Conservation (phyloP, 441 rosid genomes). For the Metrosideros polymorpha region DNA sequence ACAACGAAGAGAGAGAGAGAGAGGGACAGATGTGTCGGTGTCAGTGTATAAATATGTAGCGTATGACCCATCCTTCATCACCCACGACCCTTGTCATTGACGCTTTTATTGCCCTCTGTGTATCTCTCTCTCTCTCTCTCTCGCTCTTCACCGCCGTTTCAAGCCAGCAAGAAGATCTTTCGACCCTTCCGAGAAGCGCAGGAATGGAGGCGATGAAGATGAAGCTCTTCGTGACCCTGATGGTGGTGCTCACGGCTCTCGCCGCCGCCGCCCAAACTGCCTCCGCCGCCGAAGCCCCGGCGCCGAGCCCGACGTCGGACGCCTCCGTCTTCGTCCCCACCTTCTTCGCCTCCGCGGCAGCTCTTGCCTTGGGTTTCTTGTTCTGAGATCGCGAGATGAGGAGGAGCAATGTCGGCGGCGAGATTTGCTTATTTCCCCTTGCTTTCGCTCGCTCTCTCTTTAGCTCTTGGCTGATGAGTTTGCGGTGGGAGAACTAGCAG, state of each 20-base stretch:
- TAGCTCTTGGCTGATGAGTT: not conserved
- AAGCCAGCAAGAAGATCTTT: not conserved
- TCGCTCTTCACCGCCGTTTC: not conserved
- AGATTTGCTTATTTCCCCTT: not conserved
- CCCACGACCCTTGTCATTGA: not conserved
- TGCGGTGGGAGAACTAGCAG: not conserved
- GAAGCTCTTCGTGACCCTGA: slow-evolving; percentile 30
- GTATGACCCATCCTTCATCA: not conserved
- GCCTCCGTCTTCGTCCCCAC: slow-evolving; percentile 43
- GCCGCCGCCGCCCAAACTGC: slow-evolving; percentile 35
- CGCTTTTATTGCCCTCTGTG: not conserved
- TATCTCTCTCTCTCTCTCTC: not conserved
- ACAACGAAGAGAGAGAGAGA: not conserved
- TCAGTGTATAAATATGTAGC: not conserved
- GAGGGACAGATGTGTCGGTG: not conserved
- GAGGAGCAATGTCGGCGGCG: not conserved
- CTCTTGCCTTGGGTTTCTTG: slow-evolving; percentile 43
- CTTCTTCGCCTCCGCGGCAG: slow-evolving; percentile 40
- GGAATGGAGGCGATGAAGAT: slow-evolving; percentile 56
- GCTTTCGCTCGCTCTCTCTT: not conserved
- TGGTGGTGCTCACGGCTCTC: slow-evolving; percentile 38
- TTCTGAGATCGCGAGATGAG: slow-evolving; percentile 8
- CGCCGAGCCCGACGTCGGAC: slow-evolving; percentile 59
- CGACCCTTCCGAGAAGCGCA: not conserved
- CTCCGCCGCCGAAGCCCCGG: slow-evolving; percentile 47